These are phyloP conservation scores for Ceratocystis harringtonii DNA, from an alignment of 2,329 filamentous ascomycete genomes.

Conservation along the genomic window DNA sequence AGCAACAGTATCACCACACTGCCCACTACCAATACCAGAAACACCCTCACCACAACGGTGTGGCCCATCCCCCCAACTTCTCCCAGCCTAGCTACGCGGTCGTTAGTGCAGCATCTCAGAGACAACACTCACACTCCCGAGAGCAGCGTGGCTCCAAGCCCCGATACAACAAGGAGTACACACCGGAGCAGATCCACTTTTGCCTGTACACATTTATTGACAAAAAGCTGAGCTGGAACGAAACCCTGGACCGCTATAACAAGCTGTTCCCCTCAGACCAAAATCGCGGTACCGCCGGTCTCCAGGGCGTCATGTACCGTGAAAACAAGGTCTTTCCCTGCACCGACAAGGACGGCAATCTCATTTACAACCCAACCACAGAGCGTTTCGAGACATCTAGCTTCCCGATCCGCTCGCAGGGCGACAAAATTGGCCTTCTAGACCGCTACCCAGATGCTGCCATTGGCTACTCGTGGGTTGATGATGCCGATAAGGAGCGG, in stretches of 20 bases:
- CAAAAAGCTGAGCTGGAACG: conserved; percentile 29
- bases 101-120: not conserved
- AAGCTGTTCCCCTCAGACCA: conserved; percentile 16
- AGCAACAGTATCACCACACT: not conserved
- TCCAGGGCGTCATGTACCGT: conserved; percentile 32
- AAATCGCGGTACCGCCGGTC: conserved; percentile 21
- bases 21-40: not conserved
- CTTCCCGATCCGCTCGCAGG: conserved; percentile 21
- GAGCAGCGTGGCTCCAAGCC: conserved; percentile 15
- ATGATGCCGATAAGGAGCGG: conserved; percentile 26
- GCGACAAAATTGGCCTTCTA: conserved; percentile 22
- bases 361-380: conserved; percentile 28
- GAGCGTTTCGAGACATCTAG: conserved; percentile 19
- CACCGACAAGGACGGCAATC: conserved; percentile 28
- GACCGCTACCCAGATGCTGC: conserved; percentile 34
- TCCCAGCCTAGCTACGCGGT: conserved; percentile 1
- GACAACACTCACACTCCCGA: not conserved
- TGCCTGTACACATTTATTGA: conserved; percentile 32
- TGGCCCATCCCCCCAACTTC: not conserved
- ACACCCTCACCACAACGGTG: not conserved
- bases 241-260: conserved; percentile 14
- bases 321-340: conserved; percentile 30
- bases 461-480: conserved; percentile 32
- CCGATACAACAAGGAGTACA: conserved; percentile 29
- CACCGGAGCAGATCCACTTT: conserved; percentile 30